phyloP scores from a whole-genome alignment of 495 filamentous ascomycete genomes.

The Cudoniella acicularis region DNA sequence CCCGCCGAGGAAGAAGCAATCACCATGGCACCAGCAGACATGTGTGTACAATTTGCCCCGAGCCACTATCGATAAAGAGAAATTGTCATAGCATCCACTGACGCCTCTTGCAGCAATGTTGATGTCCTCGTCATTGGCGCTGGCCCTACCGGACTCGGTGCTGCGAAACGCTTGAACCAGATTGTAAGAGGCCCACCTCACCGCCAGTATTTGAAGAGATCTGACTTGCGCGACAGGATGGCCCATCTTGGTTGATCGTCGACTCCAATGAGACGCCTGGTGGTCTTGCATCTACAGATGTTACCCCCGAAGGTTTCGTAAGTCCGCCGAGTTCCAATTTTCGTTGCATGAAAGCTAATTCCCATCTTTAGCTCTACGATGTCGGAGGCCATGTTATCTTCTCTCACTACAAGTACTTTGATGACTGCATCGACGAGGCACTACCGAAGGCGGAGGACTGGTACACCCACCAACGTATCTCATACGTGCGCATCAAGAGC shows the following conservation, averaged over 20 bases:
- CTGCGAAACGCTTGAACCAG: constrained; percentile 96
- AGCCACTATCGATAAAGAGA: background rate
- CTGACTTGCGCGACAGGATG: constrained; percentile 52
- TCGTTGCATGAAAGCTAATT: background rate
- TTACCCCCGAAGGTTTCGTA: constrained; percentile 96
- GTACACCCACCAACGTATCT: constrained; percentile 97
- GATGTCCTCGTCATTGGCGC: constrained; percentile 98
- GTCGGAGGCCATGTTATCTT: constrained; percentile 99
- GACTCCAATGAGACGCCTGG: constrained; percentile 91
- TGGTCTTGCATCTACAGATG: constrained; percentile 94
- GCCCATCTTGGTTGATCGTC: constrained; percentile 92
- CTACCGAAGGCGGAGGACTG: constrained; percentile 91
- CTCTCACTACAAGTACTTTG: constrained; percentile 99
- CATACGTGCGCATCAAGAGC: constrained; percentile 94
- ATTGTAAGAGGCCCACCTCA: constrained; percentile 58
- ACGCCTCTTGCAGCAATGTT: constrained; percentile 59
- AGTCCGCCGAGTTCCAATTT: constrained; percentile 38
- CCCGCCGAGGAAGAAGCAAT: background rate
- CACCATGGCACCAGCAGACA: constrained; percentile 32
- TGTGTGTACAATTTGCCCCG: constrained; percentile 29
- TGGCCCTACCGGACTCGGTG: constrained; percentile 93
- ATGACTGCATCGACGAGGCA: constrained; percentile 96
- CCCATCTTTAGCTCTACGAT: constrained; percentile 76
- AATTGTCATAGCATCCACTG: background rate
- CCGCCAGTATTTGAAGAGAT: constrained; percentile 10